Percentiles rank a stretch among this genome's conserved stretches.
Conservation (phyloP, 805 yeast species). For the Saccharomycopsis capsularis region DNA sequence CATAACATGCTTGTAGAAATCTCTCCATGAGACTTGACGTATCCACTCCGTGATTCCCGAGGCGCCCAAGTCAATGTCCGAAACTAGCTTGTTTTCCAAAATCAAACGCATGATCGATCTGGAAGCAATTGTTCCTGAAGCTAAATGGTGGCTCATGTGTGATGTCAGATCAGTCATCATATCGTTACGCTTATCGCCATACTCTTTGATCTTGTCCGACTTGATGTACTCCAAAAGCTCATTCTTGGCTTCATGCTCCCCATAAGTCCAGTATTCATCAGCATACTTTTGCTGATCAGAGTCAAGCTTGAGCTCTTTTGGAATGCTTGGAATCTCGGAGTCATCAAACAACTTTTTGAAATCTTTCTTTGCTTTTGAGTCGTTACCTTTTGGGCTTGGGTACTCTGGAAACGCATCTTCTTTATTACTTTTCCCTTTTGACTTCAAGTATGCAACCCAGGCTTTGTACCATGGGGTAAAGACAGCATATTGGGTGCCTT, state of each 20-base stretch:
- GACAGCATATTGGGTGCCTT: slow-evolving; percentile 34
- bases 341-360: background rate
- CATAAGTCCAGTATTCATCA: slow-evolving; percentile 28
- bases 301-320: slow-evolving; percentile 1
- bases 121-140: slow-evolving; percentile 41
- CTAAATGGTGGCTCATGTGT: slow-evolving; percentile 38
- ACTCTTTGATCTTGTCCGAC: slow-evolving; percentile 25
- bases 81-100: slow-evolving; percentile 27
- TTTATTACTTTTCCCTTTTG: too few relatives aligned
- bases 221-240: background rate
- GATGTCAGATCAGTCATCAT: slow-evolving; percentile 32
- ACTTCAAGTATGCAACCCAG: slow-evolving; percentile 32
- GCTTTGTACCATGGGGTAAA: slow-evolving; percentile 38
- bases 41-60: slow-evolving; percentile 38
- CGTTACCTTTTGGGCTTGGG: background rate
- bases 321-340: background rate
- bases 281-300: slow-evolving; percentile 18
- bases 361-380: background rate
- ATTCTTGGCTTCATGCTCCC: slow-evolving; percentile 31
- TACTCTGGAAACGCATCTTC: background rate
- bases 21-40: slow-evolving; percentile 54
- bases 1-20: slow-evolving; percentile 45
- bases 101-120: slow-evolving; percentile 33
- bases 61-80: slow-evolving; percentile 25
- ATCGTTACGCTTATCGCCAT: slow-evolving; percentile 30